phyloP scores from a whole-genome alignment of 441 rosid species.

The Flueggea neowawraea region DNA sequence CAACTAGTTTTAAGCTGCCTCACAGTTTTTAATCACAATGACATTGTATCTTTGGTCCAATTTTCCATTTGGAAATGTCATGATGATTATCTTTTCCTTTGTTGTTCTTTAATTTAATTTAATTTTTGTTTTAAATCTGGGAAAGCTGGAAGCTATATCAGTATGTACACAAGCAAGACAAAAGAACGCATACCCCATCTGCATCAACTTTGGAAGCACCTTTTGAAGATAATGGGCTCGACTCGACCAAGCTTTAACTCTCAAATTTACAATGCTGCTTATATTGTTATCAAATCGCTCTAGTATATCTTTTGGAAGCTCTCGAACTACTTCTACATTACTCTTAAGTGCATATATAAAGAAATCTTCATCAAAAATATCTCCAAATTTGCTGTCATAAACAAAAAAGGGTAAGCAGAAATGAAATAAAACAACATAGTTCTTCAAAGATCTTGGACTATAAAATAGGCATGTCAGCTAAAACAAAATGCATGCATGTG shows the following conservation, averaged over 20 bases:
- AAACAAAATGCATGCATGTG: too few species aligned
- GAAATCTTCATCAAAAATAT: slow-evolving; percentile 92
- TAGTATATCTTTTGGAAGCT: slow-evolving; percentile 81
- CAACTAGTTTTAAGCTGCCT: too few species aligned
- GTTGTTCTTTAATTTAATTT: too few species aligned
- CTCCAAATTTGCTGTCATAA: slow-evolving; percentile 75
- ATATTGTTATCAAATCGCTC: slow-evolving; percentile 78
- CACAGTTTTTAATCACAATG: too few species aligned
- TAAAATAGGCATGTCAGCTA: too few species aligned
- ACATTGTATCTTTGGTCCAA: too few species aligned
- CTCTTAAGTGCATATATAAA: slow-evolving; percentile 72
- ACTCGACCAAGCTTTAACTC: slow-evolving; percentile 95
- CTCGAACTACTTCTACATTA: slow-evolving; percentile 70
- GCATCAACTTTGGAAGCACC: slow-evolving; percentile 83
- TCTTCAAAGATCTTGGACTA: too few species aligned
- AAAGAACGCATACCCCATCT: slow-evolving; percentile 54
- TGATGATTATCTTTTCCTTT: too few species aligned
- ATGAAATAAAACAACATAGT: too few species aligned
- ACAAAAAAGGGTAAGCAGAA: slow-evolving; percentile 2
- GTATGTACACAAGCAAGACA: neutral
- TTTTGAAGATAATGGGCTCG: slow-evolving; percentile 80
- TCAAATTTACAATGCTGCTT: slow-evolving; percentile 86
- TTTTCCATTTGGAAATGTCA: too few species aligned
- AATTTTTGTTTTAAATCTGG: too few species aligned
- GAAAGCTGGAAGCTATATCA: too few species aligned